These are phyloP conservation scores for Marasmius sp. DNA, from an alignment of 1,284 basidiomycete species.

Conservation along the genomic window DNA sequence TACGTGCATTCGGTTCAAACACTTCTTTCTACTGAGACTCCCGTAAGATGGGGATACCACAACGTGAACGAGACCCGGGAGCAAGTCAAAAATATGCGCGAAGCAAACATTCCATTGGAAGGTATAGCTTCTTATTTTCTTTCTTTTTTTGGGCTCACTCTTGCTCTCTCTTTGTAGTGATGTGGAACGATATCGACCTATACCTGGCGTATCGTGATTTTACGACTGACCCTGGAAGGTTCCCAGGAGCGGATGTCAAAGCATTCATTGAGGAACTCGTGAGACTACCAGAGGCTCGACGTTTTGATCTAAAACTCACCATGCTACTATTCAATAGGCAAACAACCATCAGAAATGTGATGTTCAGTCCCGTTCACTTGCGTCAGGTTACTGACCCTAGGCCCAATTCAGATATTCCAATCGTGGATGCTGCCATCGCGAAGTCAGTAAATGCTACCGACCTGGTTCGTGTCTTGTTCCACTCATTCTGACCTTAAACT, in stretches of 20 bases:
- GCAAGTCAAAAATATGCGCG: constrained; percentile 59
- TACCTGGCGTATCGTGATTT: constrained; percentile 70
- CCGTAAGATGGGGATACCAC: constrained; percentile 53
- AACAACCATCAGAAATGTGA: constrained; percentile 36
- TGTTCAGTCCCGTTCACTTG: not conserved
- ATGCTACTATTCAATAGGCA: constrained; percentile 17
- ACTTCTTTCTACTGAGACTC: constrained; percentile 8
- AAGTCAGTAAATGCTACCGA: constrained; percentile 20
- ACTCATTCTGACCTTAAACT: not conserved
- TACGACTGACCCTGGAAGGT: constrained; percentile 65
- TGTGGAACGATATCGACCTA: constrained; percentile 80
- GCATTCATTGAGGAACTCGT: constrained; percentile 64
- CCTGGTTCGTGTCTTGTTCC: constrained; percentile 5
- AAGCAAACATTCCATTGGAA: constrained; percentile 66
- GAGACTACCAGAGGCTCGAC: constrained; percentile 21
- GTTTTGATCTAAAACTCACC: not conserved
- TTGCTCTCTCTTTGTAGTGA: constrained; percentile 36
- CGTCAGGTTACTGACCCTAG: not conserved
- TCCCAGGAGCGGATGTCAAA: constrained; percentile 57
- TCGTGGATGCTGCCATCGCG: constrained; percentile 22
- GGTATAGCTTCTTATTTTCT: constrained; percentile 30
- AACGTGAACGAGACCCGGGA: constrained; percentile 46
- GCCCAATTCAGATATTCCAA: constrained; percentile 14
- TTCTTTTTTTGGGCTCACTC: constrained; percentile 2
- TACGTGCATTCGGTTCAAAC: constrained; percentile 25